Evolutionary conservation across 164 flowering plant species (phyloP), one percentile per base, ranked within the genome.

Genomic region (Tetracentron sinense): DNA sequence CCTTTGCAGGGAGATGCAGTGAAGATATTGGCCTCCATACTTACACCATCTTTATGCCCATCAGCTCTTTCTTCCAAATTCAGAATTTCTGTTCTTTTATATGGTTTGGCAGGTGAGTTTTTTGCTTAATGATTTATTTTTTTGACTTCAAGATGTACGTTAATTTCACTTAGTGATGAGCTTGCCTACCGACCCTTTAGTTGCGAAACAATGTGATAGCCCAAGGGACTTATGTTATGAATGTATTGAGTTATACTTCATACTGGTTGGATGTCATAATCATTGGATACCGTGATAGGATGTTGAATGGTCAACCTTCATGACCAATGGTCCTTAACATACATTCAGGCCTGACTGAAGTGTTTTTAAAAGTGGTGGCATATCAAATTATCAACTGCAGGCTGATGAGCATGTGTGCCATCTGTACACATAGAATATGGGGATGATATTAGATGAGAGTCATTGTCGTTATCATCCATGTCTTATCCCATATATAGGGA

Each of bases 31-130:
- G 89, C 87, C 28, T 80, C 96, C 42, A 66, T 90, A 53, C 84
- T 93, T 61, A 57, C 84, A 17, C 97, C 96, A 60, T 61, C 87
- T 59, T 66, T 93, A 25, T 90, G 94, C 62, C 94, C 90, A 56
- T 89, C 98, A 7, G 74, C 79, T 16, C 82, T 93, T 71, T 85
- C 97, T 62, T 85, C 92, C 59, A 93, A 84, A 70, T 86, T 84
- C 76, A 85, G 89, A 74, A 80, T 87, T 67, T 63, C 92, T 30
- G 81, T 90, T 50, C 81, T 93, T 19, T 71, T 93, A 51, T 65
- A 74, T 67, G 98, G 98, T 63, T 75, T 77, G 75, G 70, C 81
- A 81, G 98, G 98, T 93, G 23, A 69, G 71, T 71, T 69, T 49
- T 27, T 20, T 64, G 52, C 17, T 17, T 49, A 26, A 21, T 51